Evolutionary conservation across 78 protist species (phyloP), one percentile per base, ranked within the genome.

Genomic region (Protostelium mycophagum): DNA sequence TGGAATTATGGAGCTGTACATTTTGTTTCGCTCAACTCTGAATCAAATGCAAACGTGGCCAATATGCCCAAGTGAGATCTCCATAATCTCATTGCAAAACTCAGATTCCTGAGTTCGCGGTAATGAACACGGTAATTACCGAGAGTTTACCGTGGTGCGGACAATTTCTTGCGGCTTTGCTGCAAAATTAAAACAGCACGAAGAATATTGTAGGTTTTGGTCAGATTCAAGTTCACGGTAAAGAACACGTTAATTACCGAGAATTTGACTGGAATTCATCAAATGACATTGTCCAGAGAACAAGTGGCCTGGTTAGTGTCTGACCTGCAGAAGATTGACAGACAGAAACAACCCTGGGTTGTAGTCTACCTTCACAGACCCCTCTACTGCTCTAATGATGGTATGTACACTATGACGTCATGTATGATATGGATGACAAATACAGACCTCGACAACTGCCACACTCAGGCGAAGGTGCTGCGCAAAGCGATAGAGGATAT

Each of bases 281-380:
- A 16, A 51, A 5, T 51, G 73, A 51, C 73, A n/a, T 51, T 5
- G 73, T 5, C 31, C 73, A 51, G 73, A 23, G 29, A 73, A 25
- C 91, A 89, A 35, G 39, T 39, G 28, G 36, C n/a, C 16, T 89
- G 87, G 86, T 38, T 89, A 35, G 84, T 38, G 36, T 38, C 39
- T 28, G 91, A 89, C 23, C 36, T 89, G 1, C 34, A 63, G 28
- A 25, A 25, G 39, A 38, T 83, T 36, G 1, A 87, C 28, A 35
- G 83, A 0, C 34, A 63, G n/a, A 63, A 89, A 35, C 37, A 36
- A 83, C 31, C 35, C 5, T 89, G 91, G 91, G 1, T 89, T 1
- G 86, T 89, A 23, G 91, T 35, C 0, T 89, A 83, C 35, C 88
- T 87, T 5, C 91, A 89, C 51, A 39, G 91, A 39, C 91, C 91